Evolutionary conservation across 768 basidiomycete species (phyloP).

Genomic region (Boletus reticulatus): DNA sequence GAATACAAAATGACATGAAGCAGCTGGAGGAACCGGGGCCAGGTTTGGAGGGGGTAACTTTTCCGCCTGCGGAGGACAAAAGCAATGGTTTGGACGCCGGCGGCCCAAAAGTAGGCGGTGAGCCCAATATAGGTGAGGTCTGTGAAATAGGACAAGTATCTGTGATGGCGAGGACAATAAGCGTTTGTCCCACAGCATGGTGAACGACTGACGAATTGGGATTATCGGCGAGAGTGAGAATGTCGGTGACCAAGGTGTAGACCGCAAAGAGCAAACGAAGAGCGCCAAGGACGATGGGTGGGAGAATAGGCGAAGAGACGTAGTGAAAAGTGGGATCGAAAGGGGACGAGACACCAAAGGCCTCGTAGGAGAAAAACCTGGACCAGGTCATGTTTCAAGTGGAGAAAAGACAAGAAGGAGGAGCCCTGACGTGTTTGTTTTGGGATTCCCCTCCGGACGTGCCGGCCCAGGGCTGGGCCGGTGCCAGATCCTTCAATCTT

Average conservation of each 20-base stretch:
- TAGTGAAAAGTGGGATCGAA: constrained; percentile 39
- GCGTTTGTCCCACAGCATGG: not conserved
- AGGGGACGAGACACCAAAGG: constrained; percentile 37
- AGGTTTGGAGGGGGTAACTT: constrained; percentile 55
- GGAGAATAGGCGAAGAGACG: constrained; percentile 44
- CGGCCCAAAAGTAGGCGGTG: constrained; percentile 59
- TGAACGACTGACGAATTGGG: constrained; percentile 33
- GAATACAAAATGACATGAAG: constrained; percentile 54
- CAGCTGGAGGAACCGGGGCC: constrained; percentile 55
- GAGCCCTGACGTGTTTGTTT: constrained; percentile 3
- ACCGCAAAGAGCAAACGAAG: constrained; percentile 48
- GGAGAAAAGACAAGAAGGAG: not conserved
- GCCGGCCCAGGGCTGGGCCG: no score
- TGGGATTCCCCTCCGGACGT: not conserved
- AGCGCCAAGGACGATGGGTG: constrained; percentile 41
- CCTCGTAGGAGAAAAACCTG: constrained; percentile 11
- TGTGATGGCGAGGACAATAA: constrained; percentile 20
- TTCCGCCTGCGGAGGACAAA: constrained; percentile 38
- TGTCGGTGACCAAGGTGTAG: constrained; percentile 44
- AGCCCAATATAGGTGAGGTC: constrained; percentile 60
- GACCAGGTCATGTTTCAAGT: not conserved
- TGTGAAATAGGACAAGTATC: constrained; percentile 67
- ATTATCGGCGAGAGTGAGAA: constrained; percentile 31
- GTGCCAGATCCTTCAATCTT: no score
- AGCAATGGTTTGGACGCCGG: constrained; percentile 49